phyloP scores from a whole-genome alignment of 2,329 filamentous ascomycete genomes.

The Colletotrichum sp. region DNA sequence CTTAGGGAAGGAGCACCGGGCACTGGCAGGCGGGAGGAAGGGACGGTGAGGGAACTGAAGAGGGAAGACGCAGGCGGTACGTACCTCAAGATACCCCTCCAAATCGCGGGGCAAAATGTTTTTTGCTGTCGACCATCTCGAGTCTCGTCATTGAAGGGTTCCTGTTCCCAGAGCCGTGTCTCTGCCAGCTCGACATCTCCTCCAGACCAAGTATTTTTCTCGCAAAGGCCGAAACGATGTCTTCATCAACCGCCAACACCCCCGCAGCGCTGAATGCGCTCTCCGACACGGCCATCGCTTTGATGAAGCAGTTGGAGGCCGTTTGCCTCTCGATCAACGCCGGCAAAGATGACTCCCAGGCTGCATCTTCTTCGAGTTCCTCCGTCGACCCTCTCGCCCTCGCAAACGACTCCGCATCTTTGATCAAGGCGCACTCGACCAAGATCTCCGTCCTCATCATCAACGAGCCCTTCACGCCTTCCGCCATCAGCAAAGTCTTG shows the following conservation, averaged over 20 bases:
- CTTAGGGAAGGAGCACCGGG: not conserved
- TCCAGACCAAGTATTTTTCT: not conserved
- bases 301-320: constrained; percentile 48
- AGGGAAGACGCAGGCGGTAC: not conserved
- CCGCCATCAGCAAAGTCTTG: constrained; percentile 74
- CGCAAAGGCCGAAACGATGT: not conserved
- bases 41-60: not conserved
- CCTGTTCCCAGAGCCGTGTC: not conserved
- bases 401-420: constrained; percentile 71
- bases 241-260: constrained; percentile 23
- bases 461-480: constrained; percentile 84
- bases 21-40: not conserved
- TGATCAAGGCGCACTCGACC: constrained; percentile 83
- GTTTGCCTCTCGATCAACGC: constrained; percentile 45
- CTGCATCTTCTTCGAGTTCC: constrained; percentile 18
- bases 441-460: constrained; percentile 88
- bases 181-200: not conserved
- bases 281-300: constrained; percentile 38
- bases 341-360: constrained; percentile 21
- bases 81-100: constrained; percentile 22
- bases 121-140: not conserved
- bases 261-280: constrained; percentile 43
- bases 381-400: constrained; percentile 67
- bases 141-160: not conserved
- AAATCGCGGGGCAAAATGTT: constrained; percentile 24